Evolutionary conservation across 2,329 filamentous ascomycete species (phyloP).

Genomic region (Fulvia fulva): DNA sequence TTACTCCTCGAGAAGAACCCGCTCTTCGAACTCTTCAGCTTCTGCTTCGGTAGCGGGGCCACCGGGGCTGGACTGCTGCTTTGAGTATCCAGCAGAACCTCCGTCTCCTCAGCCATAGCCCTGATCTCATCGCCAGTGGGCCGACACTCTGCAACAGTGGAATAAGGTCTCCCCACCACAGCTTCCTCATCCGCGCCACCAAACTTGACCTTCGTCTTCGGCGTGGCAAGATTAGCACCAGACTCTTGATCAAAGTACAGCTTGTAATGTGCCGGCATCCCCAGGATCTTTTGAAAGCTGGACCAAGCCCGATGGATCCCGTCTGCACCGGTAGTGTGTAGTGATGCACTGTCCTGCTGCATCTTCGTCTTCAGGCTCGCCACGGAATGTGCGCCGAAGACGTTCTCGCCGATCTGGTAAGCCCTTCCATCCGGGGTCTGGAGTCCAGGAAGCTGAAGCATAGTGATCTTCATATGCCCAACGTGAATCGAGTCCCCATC

Average conservation of each 20-base stretch:
- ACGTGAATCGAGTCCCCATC: background rate
- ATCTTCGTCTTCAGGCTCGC: background rate
- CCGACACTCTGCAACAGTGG: background rate
- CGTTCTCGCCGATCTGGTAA: background rate
- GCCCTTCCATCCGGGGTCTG: background rate
- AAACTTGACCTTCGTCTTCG: background rate
- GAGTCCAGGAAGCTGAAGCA: background rate
- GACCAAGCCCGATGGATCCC: background rate
- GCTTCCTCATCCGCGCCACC: background rate
- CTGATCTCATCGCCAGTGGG: background rate
- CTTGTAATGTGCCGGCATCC: background rate
- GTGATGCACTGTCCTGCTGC: background rate
- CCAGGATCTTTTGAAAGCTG: background rate
- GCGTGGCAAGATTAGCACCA: background rate
- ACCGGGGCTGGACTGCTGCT: background rate
- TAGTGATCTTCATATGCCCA: conserved; percentile 1
- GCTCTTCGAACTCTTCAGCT: background rate
- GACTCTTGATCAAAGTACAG: conserved; percentile 1
- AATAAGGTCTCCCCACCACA: background rate
- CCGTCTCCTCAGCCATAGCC: background rate
- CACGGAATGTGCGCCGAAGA: background rate
- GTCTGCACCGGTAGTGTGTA: background rate
- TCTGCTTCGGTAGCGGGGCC: background rate
- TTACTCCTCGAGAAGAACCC: background rate
- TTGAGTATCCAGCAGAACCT: background rate